phyloP scores from a whole-genome alignment of 805 yeast species.

The Candida ulmi region DNA sequence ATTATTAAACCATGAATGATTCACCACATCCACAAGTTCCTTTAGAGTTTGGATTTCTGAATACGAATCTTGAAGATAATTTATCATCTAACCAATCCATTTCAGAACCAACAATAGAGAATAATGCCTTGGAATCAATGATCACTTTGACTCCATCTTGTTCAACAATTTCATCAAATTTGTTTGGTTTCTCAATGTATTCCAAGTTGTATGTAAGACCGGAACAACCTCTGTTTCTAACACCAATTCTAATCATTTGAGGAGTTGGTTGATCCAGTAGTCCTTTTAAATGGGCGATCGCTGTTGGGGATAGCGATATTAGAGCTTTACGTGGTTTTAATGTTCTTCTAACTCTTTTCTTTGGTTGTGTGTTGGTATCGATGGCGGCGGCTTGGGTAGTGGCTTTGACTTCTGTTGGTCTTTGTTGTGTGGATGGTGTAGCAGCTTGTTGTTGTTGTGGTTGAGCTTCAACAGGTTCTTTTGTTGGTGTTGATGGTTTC shows the following conservation, averaged over 20 bases:
- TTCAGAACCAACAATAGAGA: constrained; percentile 92
- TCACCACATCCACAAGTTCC: constrained; percentile 99
- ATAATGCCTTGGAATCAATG: constrained; percentile 93
- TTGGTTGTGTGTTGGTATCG: constrained; percentile 3
- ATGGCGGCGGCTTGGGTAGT: neutral
- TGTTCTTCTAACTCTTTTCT: constrained; percentile 50
- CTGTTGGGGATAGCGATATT: constrained; percentile 72
- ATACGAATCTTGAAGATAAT: constrained; percentile 80
- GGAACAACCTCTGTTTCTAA: constrained; percentile 94
- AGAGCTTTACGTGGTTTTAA: constrained; percentile 87
- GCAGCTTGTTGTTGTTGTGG: constrained; percentile 1
- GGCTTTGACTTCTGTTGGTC: neutral
- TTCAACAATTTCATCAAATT: constrained; percentile 87
- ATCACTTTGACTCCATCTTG: constrained; percentile 92
- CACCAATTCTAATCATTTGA: constrained; percentile 85
- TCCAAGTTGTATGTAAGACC: constrained; percentile 90
- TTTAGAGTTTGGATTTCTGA: constrained; percentile 92
- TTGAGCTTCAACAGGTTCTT: constrained; percentile 1
- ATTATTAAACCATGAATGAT: constrained; percentile 81
- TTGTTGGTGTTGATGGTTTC: constrained; percentile 3
- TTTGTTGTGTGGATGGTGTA: constrained; percentile 5
- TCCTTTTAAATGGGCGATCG: constrained; percentile 62
- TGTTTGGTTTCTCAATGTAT: constrained; percentile 86
- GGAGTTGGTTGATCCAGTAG: constrained; percentile 81
- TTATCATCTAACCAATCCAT: constrained; percentile 99